A percentile compares a stretch with the other conserved stretches of the same genome.
These are phyloP conservation scores for Colletotrichum sp. DNA, from an alignment of 2,329 filamentous ascomycete genomes.

Conservation along the genomic window DNA sequence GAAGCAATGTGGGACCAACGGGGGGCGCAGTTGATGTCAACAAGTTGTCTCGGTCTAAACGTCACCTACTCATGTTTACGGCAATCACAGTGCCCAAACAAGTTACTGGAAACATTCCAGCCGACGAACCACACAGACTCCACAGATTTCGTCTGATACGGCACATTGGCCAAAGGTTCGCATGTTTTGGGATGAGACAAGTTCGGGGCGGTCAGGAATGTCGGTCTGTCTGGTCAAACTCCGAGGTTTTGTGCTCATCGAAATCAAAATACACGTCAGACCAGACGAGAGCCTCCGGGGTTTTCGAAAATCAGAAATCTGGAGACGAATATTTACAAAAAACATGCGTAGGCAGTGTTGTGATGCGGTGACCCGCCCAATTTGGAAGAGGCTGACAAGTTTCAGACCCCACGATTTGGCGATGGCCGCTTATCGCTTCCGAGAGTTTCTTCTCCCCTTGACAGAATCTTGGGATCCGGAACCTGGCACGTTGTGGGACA, in stretches of 20 bases:
- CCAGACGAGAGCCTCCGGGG: background rate
- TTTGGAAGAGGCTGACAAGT: background rate
- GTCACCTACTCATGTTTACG: background rate
- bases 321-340: background rate
- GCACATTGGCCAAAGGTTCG: background rate
- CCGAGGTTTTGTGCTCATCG: background rate
- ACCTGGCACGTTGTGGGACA: background rate
- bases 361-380: background rate
- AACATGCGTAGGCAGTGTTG: background rate
- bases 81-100: background rate
- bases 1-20: background rate
- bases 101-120: background rate
- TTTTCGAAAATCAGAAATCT: background rate
- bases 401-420: background rate
- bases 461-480: background rate
- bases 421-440: background rate
- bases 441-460: background rate
- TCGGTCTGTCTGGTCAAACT: background rate
- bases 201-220: background rate
- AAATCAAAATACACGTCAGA: background rate
- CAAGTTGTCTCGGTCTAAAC: background rate
- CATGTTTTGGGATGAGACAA: background rate
- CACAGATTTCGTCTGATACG: background rate
- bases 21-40: background rate
- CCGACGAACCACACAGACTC: background rate